A percentile compares a stretch with the other conserved stretches of the same genome.
Conservation (phyloP, 1,284 basidiomycete genomes). For the Pyrrhoderma noxium region DNA sequence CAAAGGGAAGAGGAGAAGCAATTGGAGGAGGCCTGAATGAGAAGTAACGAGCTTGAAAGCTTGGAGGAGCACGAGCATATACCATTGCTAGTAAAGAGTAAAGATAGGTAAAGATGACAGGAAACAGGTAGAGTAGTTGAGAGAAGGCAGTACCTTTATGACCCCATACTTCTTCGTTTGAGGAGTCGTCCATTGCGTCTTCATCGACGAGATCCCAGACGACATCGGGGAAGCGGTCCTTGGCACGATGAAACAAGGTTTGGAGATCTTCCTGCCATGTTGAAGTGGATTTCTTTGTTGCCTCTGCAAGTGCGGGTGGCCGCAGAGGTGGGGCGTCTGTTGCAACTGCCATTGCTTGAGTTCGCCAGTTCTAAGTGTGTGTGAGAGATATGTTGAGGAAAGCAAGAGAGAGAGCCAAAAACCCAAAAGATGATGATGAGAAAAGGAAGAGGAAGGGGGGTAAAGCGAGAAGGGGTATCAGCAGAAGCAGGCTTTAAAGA, state of each 20-base stretch:
- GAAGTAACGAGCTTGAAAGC: conserved; percentile 81
- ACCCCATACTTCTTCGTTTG: conserved; percentile 67
- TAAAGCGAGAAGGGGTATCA: too few species aligned
- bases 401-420: background rate
- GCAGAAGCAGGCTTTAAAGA: too few species aligned
- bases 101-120: background rate
- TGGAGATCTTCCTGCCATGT: conserved; percentile 76
- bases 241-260: conserved; percentile 68
- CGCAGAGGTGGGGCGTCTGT: conserved; percentile 21
- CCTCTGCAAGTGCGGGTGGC: conserved; percentile 56
- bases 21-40: conserved; percentile 54
- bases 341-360: too few species aligned
- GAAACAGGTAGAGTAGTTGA: too few species aligned
- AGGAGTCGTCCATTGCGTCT: conserved; percentile 38
- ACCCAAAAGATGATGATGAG: conserved; percentile 3
- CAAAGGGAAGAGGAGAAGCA: conserved; percentile 50
- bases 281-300: conserved; percentile 52
- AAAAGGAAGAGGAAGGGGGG: conserved; percentile 2
- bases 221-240: conserved; percentile 87
- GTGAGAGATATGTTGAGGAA: too few species aligned
- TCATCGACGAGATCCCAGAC: conserved; percentile 71
- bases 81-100: conserved; percentile 61
- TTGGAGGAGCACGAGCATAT: conserved; percentile 86
- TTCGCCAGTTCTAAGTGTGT: too few species aligned
- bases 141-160: conserved; percentile 64